Conservation (phyloP, 106 monocot species). For the Posidonia australis region DNA sequence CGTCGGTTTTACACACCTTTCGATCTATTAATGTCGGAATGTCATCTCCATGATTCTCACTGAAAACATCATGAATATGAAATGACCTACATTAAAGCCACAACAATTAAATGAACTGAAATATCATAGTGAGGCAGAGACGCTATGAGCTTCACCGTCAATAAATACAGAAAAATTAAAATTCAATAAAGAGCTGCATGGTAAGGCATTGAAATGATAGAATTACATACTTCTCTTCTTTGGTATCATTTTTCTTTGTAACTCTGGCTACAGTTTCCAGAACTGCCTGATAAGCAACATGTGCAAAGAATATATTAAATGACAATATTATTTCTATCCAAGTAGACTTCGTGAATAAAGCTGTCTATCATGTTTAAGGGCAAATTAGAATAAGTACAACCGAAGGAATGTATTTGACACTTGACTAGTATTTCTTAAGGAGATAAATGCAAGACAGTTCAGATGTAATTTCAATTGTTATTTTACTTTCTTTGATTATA, state of each 20-base stretch:
- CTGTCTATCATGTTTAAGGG: too few species aligned
- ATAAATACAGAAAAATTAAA: background rate
- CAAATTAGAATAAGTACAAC: too few species aligned
- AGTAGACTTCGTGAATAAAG: too few species aligned
- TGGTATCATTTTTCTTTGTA: slow-evolving; percentile 96
- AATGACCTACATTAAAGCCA: slow-evolving; percentile 47
- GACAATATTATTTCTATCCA: too few species aligned
- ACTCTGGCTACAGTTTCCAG: slow-evolving; percentile 96
- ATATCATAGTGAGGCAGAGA: background rate
- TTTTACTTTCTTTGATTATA: too few species aligned
- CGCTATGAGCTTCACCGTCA: background rate
- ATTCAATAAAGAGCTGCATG: too few species aligned
- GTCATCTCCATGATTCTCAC: slow-evolving; percentile 77
- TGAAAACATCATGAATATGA: slow-evolving; percentile 87
- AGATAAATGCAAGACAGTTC: too few species aligned
- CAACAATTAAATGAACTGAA: background rate
- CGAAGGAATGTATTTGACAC: too few species aligned
- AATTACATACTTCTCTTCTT: slow-evolving; percentile 74
- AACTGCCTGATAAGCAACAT: slow-evolving; percentile 45
- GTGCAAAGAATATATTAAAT: background rate
- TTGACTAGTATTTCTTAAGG: too few species aligned
- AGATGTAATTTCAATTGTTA: too few species aligned
- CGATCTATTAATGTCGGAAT: slow-evolving; percentile 86
- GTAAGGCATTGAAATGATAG: background rate
- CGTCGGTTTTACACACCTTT: slow-evolving; percentile 29